Evolutionary conservation across 139 green algal species (phyloP).

Genomic region (Spirogloea muscicola): DNA sequence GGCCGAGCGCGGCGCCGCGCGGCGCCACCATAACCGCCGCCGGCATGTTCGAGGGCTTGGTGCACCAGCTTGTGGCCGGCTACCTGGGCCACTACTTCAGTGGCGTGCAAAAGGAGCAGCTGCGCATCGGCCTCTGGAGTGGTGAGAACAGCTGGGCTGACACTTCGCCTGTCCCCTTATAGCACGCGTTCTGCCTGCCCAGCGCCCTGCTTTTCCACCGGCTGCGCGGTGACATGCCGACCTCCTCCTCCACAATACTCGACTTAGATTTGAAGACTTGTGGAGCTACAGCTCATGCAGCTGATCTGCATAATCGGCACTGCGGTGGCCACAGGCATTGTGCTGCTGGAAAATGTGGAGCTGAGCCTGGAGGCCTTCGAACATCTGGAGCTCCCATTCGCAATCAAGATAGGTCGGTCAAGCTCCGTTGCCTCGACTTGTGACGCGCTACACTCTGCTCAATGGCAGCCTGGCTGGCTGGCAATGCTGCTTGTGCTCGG

Average conservation of each 20-base stretch:
- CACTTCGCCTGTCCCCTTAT: neutral
- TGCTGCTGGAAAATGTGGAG: conserved; percentile 43
- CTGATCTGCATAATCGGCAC: neutral
- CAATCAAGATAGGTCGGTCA: conserved; percentile 36
- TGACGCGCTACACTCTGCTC: neutral
- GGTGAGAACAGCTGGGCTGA: conserved; percentile 5
- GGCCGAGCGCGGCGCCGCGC: no score
- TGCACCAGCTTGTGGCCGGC: conserved; percentile 30
- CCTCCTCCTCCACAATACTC: neutral
- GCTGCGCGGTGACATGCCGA: neutral
- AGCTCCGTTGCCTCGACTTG: conserved; percentile 9
- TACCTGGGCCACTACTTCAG: conserved; percentile 47
- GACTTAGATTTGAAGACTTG: neutral
- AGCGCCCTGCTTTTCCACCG: neutral
- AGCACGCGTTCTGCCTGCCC: no score
- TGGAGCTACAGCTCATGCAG: neutral
- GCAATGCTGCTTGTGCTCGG: neutral
- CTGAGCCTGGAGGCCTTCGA: conserved; percentile 40
- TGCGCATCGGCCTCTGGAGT: conserved; percentile 42
- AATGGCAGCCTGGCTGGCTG: neutral
- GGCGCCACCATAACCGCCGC: no score
- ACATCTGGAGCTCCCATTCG: conserved; percentile 40
- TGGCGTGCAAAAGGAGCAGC: conserved; percentile 32
- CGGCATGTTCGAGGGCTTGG: conserved; percentile 43
- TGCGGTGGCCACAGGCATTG: conserved; percentile 25